Percentiles rank a stretch among this genome's conserved stretches.
Evolutionary conservation across 2,329 filamentous ascomycete genomes (phyloP).

Genomic region (Monosporascus sp.): DNA sequence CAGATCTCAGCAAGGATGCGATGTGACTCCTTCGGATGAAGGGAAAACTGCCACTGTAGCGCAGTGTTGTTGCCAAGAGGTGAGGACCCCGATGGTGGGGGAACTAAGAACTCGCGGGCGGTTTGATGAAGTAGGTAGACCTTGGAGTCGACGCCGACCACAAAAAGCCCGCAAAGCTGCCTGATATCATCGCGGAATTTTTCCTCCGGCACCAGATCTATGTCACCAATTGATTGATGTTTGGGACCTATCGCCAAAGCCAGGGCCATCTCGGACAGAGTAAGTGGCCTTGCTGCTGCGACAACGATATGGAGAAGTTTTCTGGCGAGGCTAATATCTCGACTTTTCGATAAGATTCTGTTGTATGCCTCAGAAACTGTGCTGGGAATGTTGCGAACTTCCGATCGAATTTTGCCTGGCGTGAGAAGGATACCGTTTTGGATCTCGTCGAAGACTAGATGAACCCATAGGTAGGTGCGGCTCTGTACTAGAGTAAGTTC

Average conservation of each 20-base stretch:
- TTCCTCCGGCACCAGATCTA: background rate
- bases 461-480: constrained; percentile 20
- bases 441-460: constrained; percentile 15
- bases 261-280: constrained; percentile 27
- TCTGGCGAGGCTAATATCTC: constrained; percentile 16
- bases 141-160: constrained; percentile 24
- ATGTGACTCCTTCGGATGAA: constrained; percentile 2
- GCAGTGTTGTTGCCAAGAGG: background rate
- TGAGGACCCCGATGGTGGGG: too few relatives aligned
- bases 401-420: too few relatives aligned
- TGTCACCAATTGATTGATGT: too few relatives aligned
- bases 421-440: constrained; percentile 5
- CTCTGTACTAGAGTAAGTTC: constrained; percentile 9
- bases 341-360: constrained; percentile 26
- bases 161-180: constrained; percentile 30
- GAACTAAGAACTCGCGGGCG: constrained; percentile 30
- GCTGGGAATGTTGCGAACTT: constrained; percentile 11
- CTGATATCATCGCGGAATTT: constrained; percentile 15
- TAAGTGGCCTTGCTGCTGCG: constrained; percentile 26
- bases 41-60: constrained; percentile 6
- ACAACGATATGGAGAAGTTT: constrained; percentile 30
- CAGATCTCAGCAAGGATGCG: constrained; percentile 6
- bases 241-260: constrained; percentile 6
- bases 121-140: constrained; percentile 36
- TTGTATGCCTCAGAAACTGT: constrained; percentile 29